phyloP scores from a whole-genome alignment of 2,329 filamentous ascomycete species.

The Aspergillus japonicus region DNA sequence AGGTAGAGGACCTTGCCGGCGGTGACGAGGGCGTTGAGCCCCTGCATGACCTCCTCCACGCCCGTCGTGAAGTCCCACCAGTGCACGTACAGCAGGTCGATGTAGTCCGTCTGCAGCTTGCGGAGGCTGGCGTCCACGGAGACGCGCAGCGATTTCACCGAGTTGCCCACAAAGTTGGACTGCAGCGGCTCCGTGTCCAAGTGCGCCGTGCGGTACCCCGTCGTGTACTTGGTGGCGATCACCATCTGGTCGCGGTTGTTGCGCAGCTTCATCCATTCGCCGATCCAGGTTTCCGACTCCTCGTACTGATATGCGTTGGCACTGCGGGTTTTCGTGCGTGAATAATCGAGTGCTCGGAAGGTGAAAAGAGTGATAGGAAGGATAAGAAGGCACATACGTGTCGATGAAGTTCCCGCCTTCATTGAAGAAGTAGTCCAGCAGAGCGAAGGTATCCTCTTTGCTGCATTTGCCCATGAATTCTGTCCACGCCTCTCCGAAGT shows the following conservation, averaged over 20 bases:
- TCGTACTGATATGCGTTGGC: constrained; percentile 52
- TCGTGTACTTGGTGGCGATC: constrained; percentile 19
- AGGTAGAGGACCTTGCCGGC: constrained; percentile 15
- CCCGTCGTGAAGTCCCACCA: constrained; percentile 18
- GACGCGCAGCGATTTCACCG: constrained; percentile 9
- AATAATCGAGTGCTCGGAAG: no score
- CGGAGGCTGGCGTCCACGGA: constrained; percentile 10
- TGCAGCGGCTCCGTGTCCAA: constrained; percentile 33
- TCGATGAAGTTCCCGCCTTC: constrained; percentile 57
- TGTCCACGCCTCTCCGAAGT: constrained; percentile 51
- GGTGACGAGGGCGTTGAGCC: constrained; percentile 10
- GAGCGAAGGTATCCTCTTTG: constrained; percentile 50
- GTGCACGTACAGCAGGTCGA: constrained; percentile 17
- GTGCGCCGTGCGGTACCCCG: constrained; percentile 38
- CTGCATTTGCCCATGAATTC: constrained; percentile 42
- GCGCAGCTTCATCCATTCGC: constrained; percentile 52
- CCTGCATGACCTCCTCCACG: constrained; percentile 16
- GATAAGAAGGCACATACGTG: constrained; percentile 31
- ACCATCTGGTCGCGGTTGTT: constrained; percentile 53
- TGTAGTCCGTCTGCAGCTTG: constrained; percentile 15
- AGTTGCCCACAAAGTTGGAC: constrained; percentile 25
- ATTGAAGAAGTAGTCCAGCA: constrained; percentile 52
- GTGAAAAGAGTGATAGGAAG: no score
- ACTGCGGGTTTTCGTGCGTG: constrained; percentile 3
- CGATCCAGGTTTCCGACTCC: constrained; percentile 52